Base-by-base conservation (phyloP, 2,329 filamentous ascomycete species). In the Talaromyces sp. region DNA sequence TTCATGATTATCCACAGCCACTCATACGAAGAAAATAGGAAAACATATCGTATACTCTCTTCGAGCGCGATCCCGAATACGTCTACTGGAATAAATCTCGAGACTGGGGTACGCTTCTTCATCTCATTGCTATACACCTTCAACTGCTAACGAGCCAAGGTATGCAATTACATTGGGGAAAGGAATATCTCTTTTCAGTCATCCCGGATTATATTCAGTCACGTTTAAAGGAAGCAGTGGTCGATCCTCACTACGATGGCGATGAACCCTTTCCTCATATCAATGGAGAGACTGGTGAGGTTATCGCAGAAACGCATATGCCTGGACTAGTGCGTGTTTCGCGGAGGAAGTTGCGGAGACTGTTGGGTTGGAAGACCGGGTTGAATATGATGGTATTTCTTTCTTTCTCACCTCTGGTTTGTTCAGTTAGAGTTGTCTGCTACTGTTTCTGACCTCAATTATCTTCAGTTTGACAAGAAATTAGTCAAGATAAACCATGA, bases 1-100 rank as follows among this genome's bases (percentile, higher is more conserved):
- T 29, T 38, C 2, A 29, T 29, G 1, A 25, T 45, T 3, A 0
- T 29, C 11, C 11, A 17, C 8, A 36, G 7, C 34, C 5, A 36
- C 25, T 59, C 15, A 83, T 0, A 74, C 85, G 27, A 53, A 56
- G 19, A 70, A 61, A 19, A 3, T 22, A 64, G 53, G 61, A 34
- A 49, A 49, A 58, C 8, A 58, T 64, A 25, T n/a, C 34, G 11
- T 64, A 64, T 53, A 38, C 13, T 7, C 38, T 64, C 5, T 64
- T 64, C 27, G 61, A 64, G 27, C 38, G 61, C 27, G 61, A 64
- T 47, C 31, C 61, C 17, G 40, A 64, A 45, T 29, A 64, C 11
- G 34, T 29, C 5, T 64, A 47, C 22, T 38, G 53, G 17, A 64
- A 64, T 34, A 64, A 64, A 47, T 34, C 51, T 5, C 61, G 61